phyloP scores from a whole-genome alignment of 2,329 filamentous ascomycete genomes.

The Penicillium sp. region DNA sequence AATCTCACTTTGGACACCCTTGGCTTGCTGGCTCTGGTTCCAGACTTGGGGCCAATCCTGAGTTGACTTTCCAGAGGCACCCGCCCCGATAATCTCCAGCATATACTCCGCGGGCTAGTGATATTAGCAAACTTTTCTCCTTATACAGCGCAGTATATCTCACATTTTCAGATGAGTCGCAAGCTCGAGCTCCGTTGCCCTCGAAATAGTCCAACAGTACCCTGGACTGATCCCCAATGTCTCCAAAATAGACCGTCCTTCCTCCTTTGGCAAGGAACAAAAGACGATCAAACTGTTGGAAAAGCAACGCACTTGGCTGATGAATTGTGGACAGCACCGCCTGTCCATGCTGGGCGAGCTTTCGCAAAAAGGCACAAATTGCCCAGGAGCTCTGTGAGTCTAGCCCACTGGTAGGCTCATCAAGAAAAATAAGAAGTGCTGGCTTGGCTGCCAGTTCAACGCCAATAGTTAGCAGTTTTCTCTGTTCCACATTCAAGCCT shows the following conservation, averaged over 20 bases:
- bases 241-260: conserved; percentile 67
- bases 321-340: conserved; percentile 4
- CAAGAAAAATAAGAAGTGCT: neutral
- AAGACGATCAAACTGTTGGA: conserved; percentile 4
- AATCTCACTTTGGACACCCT: conserved; percentile 59
- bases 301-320: conserved; percentile 1
- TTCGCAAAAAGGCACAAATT: neutral
- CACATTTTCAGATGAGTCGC: conserved; percentile 61
- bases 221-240: conserved; percentile 61
- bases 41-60: conserved; percentile 66
- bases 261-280: conserved; percentile 66
- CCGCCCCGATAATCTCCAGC: conserved; percentile 59
- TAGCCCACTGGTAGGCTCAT: conserved; percentile 2
- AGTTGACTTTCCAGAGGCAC: conserved; percentile 67
- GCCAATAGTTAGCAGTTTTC: conserved; percentile 48
- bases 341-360: neutral
- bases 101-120: conserved; percentile 70
- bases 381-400: conserved; percentile 4
- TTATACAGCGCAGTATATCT: conserved; percentile 2
- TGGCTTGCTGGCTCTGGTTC: conserved; percentile 60
- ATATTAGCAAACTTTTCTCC: neutral
- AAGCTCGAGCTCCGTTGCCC: conserved; percentile 60
- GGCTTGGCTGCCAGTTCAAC: conserved; percentile 3
- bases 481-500: conserved; percentile 63
- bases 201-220: conserved; percentile 65